phyloP scores from a whole-genome alignment of 2,329 filamentous ascomycete genomes.

The Fusarium xyrophilum region DNA sequence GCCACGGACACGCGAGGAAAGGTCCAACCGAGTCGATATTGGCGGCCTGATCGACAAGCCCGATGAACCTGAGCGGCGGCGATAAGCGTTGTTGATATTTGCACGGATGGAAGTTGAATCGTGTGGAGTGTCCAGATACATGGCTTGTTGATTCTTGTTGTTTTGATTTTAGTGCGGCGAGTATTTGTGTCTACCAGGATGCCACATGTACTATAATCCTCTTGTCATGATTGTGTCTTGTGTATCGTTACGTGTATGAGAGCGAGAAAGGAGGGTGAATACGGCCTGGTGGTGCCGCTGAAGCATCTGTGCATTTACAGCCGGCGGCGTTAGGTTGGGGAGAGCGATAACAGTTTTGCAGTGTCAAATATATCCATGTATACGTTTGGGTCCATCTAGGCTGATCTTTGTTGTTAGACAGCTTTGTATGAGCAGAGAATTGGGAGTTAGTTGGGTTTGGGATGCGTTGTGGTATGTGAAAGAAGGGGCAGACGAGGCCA shows the following conservation, averaged over 20 bases:
- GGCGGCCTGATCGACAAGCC: slow-evolving; percentile 67
- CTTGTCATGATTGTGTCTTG: slow-evolving; percentile 7
- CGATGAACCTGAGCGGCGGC: slow-evolving; percentile 47
- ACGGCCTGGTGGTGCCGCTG: slow-evolving; percentile 11
- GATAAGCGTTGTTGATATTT: slow-evolving; percentile 34
- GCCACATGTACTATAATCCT: slow-evolving; percentile 20
- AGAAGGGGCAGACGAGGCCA: not conserved
- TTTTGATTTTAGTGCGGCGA: slow-evolving; percentile 14
- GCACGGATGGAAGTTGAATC: slow-evolving; percentile 25
- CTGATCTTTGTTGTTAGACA: slow-evolving; percentile 3
- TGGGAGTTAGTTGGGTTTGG: not conserved
- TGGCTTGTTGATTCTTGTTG: slow-evolving; percentile 27
- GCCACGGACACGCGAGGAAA: slow-evolving; percentile 53
- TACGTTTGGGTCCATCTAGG: slow-evolving; percentile 3
- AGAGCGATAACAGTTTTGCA: slow-evolving; percentile 17
- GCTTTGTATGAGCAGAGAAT: slow-evolving; percentile 9
- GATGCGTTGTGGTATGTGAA: slow-evolving; percentile 6
- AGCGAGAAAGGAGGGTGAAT: slow-evolving; percentile 2
- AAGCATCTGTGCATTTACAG: slow-evolving; percentile 29
- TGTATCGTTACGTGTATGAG: slow-evolving; percentile 19
- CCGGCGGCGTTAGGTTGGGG: slow-evolving; percentile 28
- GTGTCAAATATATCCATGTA: not conserved
- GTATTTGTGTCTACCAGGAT: slow-evolving; percentile 1
- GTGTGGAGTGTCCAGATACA: not conserved
- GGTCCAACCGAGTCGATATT: slow-evolving; percentile 64